A percentile compares a stretch with the other conserved stretches of the same genome.
Evolutionary conservation across 2,329 filamentous ascomycete genomes (phyloP).

Genomic region (Pseudopithomyces maydicus): DNA sequence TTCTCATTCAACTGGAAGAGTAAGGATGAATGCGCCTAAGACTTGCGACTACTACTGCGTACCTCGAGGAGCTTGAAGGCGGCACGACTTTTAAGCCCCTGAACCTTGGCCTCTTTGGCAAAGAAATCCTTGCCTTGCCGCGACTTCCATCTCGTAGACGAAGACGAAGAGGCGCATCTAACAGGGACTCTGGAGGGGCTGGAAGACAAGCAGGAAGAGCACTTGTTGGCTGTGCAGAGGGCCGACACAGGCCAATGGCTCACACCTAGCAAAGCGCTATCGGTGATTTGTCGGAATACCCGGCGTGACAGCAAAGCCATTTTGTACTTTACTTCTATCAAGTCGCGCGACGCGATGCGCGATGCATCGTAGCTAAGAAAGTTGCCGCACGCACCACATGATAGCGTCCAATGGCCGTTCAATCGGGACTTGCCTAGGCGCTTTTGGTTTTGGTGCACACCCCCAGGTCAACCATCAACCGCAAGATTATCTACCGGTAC

Average conservation of each 20-base stretch:
- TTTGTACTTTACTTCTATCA: constrained; percentile 1
- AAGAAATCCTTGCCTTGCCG: constrained; percentile 77
- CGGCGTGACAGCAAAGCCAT: constrained; percentile 44
- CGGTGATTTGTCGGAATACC: constrained; percentile 42
- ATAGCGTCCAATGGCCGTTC: constrained; percentile 2
- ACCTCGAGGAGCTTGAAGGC: constrained; percentile 91
- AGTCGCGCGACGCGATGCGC: background rate
- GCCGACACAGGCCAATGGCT: constrained; percentile 1
- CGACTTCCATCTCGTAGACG: constrained; percentile 80
- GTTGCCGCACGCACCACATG: constrained; percentile 14
- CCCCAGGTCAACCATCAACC: too few species aligned
- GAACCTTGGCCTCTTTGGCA: constrained; percentile 74
- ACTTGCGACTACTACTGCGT: constrained; percentile 36
- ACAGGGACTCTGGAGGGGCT: constrained; percentile 6
- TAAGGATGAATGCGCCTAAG: constrained; percentile 18
- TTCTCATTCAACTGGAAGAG: constrained; percentile 74
- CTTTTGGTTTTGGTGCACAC: too few species aligned
- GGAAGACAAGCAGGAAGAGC: constrained; percentile 13
- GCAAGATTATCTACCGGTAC: too few species aligned
- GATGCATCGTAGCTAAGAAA: constrained; percentile 20
- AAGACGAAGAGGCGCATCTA: constrained; percentile 49
- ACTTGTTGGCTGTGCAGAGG: constrained; percentile 22
- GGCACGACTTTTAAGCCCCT: constrained; percentile 84
- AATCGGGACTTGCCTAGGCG: background rate
- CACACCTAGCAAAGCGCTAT: constrained; percentile 35